These are phyloP conservation scores for Leptosphaerulina australis DNA, from an alignment of 2,329 filamentous ascomycete genomes.

Conservation along the genomic window DNA sequence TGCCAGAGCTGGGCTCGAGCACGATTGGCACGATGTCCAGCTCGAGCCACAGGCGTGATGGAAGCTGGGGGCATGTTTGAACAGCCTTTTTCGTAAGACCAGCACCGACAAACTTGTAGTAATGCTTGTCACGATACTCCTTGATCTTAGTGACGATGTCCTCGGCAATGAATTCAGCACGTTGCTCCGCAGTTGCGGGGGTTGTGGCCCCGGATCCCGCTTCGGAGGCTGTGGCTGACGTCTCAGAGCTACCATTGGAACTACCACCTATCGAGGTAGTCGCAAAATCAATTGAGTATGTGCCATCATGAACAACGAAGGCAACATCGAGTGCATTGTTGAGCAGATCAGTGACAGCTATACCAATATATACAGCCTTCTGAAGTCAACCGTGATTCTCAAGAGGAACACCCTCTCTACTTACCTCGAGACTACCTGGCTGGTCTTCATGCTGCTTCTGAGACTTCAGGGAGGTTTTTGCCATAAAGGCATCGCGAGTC, in stretches of 20 bases:
- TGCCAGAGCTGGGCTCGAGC: constrained; percentile 48
- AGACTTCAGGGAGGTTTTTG: constrained; percentile 31
- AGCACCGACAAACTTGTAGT: constrained; percentile 75
- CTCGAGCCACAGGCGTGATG: constrained; percentile 75
- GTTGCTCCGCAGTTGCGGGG: constrained; percentile 24
- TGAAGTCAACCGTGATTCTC: not conserved
- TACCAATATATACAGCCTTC: constrained; percentile 63
- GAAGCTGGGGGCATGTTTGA: constrained; percentile 67
- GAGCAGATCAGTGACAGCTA: constrained; percentile 62
- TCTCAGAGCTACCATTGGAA: constrained; percentile 7
- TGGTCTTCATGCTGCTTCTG: constrained; percentile 23
- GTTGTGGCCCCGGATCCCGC: constrained; percentile 19
- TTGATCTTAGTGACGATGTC: constrained; percentile 64
- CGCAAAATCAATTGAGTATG: constrained; percentile 75
- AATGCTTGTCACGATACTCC: constrained; percentile 67
- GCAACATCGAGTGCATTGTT: constrained; percentile 57
- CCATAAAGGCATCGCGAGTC: constrained; percentile 37
- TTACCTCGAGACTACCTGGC: constrained; percentile 27
- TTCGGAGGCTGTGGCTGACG: constrained; percentile 11
- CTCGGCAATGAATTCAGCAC: constrained; percentile 55
- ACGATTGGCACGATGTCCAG: constrained; percentile 77
- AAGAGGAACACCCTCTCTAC: too few relatives aligned
- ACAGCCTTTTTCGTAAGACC: constrained; percentile 69
- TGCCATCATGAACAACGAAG: constrained; percentile 73
- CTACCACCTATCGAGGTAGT: constrained; percentile 45